Evolutionary conservation across 2,329 filamentous ascomycete genomes (phyloP), one percentile per base, ranked within the genome.

Genomic region (Aspergillus sp.): DNA sequence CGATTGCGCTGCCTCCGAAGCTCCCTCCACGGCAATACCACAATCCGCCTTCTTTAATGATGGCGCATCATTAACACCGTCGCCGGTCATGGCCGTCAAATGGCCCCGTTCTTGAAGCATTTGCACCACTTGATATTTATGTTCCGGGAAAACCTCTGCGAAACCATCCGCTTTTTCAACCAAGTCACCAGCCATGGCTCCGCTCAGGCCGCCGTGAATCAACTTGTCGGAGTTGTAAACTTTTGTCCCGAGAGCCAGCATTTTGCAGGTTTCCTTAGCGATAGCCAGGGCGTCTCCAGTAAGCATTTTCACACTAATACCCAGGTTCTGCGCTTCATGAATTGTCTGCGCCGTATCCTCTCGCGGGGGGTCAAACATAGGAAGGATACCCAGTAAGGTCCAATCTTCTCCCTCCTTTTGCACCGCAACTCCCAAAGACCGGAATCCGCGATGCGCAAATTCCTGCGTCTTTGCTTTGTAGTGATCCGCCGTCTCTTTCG

Each of bases 181-280:
- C 20, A 92, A 82, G 72, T 92, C 89, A 75, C 90, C 86, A 74
- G 90, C 87, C 65, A 89, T 89, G 61, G 86, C 86, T 63, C 89
- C 89, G 59, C 86, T 85, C 49, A 91, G 83, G 76, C 89, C 89
- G 72, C 88, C 88, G 74, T 90, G 87, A 66, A 91, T 90, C 62
- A 92, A 83, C 78, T 88, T 89, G 68, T 90, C 87, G 47, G 89
- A 91, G 80, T 91, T 91, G 80, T 91, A 91, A 62, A 92, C 89
- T 80, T 91, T 91, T 66, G 89, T 91, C 59, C 89, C 89, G 56
- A 91, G 83, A 60, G 88, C 87, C 68, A 91, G 82, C 87, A 91
- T 91, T 78, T 90, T 90, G 83, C 89, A 91, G 61, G 89, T 91
- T 78, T 92, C 89, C 78, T 91, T 91, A 53, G 89, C 89, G 68